Evolutionary conservation across 495 filamentous ascomycete species (phyloP), one percentile per base, ranked within the genome.

Genomic region (Tuber borchii): DNA sequence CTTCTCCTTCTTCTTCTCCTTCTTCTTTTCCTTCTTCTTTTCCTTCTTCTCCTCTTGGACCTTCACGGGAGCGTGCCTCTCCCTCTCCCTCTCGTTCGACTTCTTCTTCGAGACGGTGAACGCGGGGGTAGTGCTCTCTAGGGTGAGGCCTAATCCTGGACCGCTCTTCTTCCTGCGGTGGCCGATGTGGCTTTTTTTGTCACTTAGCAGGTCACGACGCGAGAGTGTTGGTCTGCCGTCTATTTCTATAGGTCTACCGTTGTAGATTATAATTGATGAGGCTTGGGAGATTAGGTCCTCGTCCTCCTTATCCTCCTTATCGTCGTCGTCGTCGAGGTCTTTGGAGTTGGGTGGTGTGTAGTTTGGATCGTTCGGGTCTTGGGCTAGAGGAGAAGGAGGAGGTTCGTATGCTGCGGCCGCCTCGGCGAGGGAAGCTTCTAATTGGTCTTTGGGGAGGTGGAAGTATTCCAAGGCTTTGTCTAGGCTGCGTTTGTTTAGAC

Each of bases 381-480:
- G n/a, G 9, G 46, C 43, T 20, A n/a, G n/a, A n/a, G n/a, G n/a
- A n/a, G n/a, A n/a, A 37, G 42, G 72, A 37, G 77, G n/a, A 14
- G 76, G 76, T 37, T 79, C 69, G 19, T 75, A 78, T 20, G 76
- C 76, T 42, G 76, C 76, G 16, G 44, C 39, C 46, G 72, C 78
- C 39, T 76, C 78, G 43, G 72, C 72, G 44, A 79, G 78, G 31
- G 77, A 76, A 20, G 78, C 78, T 16, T 75, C 70, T 19, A 79
- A 76, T 10, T 78, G 56, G 37, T 79, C 69, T 71, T 79, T 79
- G 2, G 78, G 78, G 70, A 76, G 76, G 31, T 75, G 72, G 70
- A 79, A 79, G 61, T 78, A 79, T n/a, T 75, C 51, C 4, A 79
- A 70, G 45, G 78, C 78, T 1, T 73, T 72, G 14, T 75, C 78